A percentile compares a stretch with the other conserved stretches of the same genome.
Conservation (phyloP, 306 rosid genomes). For the Ceratonia siliqua region DNA sequence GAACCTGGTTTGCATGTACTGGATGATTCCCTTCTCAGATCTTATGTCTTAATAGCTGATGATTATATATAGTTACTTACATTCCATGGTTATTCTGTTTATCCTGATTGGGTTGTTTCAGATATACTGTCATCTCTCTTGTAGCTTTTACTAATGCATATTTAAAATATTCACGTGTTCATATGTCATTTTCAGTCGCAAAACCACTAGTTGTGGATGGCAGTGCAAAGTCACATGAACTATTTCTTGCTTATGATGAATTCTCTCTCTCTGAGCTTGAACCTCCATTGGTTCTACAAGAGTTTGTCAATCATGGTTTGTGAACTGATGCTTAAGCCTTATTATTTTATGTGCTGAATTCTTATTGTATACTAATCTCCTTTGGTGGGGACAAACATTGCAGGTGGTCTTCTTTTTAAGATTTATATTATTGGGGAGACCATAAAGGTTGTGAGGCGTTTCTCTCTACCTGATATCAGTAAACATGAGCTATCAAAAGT, state of each 20-base stretch:
- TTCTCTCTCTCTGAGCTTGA: conserved; percentile 54
- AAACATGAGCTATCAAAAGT: conserved; percentile 47
- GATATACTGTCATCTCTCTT: conserved; percentile 5
- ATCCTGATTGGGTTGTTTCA: not conserved
- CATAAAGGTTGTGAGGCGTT: conserved; percentile 52
- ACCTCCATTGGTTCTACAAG: conserved; percentile 63
- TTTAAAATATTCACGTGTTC: conserved; percentile 16
- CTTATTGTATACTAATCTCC: not conserved
- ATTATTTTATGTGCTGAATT: not conserved
- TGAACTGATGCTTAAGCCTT: conserved; percentile 22
- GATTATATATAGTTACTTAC: conserved; percentile 2
- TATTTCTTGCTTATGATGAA: conserved; percentile 56
- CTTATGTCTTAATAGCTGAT: not conserved
- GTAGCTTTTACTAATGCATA: not conserved
- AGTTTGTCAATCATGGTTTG: conserved; percentile 63
- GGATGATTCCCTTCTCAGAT: not conserved
- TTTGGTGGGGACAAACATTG: not conserved
- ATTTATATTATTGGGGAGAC: conserved; percentile 52
- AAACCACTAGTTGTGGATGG: conserved; percentile 63
- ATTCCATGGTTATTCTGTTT: not conserved
- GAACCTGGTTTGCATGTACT: not conserved
- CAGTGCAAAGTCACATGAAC: conserved; percentile 55
- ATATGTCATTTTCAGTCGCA: conserved; percentile 45
- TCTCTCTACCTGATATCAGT: conserved; percentile 59
- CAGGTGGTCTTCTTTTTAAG: conserved; percentile 61